Conservation (phyloP, 495 filamentous ascomycete genomes). For the Astrothelium macrocarpum region DNA sequence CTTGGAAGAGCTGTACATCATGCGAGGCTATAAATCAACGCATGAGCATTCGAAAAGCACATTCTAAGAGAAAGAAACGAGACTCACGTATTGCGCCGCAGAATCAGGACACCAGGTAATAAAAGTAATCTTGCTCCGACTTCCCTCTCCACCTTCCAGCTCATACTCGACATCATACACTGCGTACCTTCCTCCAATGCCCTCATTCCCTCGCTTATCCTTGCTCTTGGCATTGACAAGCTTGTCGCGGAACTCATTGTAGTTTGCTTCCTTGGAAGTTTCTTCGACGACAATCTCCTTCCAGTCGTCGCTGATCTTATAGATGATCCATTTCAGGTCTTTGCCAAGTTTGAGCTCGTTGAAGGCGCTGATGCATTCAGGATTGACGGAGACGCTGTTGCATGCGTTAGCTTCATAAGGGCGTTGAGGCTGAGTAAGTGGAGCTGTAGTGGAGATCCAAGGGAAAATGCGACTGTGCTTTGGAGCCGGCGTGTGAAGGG, state of each 20-base stretch:
- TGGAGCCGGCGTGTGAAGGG: neutral
- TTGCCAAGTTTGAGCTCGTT: conserved; percentile 87
- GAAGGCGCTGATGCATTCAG: conserved; percentile 74
- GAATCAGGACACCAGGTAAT: conserved; percentile 87
- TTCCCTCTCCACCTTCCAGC: conserved; percentile 68
- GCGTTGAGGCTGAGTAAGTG: neutral
- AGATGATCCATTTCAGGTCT: conserved; percentile 90
- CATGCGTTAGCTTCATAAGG: neutral
- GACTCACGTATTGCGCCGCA: conserved; percentile 67
- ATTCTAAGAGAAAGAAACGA: conserved; percentile 15
- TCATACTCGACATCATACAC: conserved; percentile 89
- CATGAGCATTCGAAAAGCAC: neutral
- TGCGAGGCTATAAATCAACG: conserved; percentile 54
- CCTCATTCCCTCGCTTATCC: conserved; percentile 55
- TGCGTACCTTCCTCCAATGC: conserved; percentile 68
- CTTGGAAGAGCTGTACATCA: conserved; percentile 96
- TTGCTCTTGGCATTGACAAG: conserved; percentile 55
- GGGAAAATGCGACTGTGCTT: neutral
- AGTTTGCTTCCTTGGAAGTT: conserved; percentile 40
- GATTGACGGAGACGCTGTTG: conserved; percentile 62
- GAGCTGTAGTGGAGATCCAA: neutral
- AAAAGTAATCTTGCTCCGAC: conserved; percentile 90
- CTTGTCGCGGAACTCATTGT: conserved; percentile 60
- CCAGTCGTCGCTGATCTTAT: conserved; percentile 90
- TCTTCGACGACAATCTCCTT: conserved; percentile 79